Percentiles rank a stretch among this genome's conserved stretches.
Conservation (phyloP, 2,329 filamentous ascomycete species). For the Sporothrix euskadiensis region DNA sequence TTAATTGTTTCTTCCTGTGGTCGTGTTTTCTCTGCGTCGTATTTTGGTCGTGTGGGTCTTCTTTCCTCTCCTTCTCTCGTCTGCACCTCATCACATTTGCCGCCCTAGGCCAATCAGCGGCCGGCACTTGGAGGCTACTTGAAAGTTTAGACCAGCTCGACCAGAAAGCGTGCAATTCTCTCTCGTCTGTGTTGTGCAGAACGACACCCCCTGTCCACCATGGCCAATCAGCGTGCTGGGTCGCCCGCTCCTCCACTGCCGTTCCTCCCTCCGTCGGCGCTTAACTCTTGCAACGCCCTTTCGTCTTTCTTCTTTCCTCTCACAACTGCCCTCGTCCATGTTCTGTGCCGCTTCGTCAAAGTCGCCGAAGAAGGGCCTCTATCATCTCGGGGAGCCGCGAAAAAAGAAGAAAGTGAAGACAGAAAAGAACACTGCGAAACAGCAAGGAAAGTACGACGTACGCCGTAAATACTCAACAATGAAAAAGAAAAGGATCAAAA, state of each 20-base stretch:
- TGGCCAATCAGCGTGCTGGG: background rate
- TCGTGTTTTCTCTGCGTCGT: background rate
- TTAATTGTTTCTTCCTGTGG: conserved; percentile 4
- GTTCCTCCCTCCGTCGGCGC: conserved; percentile 10
- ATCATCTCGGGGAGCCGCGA: background rate
- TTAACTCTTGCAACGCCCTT: background rate
- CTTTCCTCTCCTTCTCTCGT: background rate
- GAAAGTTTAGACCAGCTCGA: background rate
- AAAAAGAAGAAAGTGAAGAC: background rate
- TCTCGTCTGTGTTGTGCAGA: conserved; percentile 1
- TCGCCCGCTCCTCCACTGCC: background rate
- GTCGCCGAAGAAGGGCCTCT: conserved; percentile 24
- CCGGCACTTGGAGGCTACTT: background rate
- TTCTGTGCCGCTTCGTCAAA: background rate
- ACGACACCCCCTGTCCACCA: background rate
- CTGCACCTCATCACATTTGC: conserved; percentile 8
- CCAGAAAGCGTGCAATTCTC: background rate
- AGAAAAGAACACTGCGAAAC: conserved; percentile 6
- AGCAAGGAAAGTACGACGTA: background rate
- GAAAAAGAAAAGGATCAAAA: background rate
- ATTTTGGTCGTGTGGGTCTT: conserved; percentile 14
- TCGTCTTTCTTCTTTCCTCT: background rate
- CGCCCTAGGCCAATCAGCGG: conserved; percentile 16
- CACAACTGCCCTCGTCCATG: background rate
- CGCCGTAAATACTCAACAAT: background rate